Evolutionary conservation across 306 rosid genomes (phyloP).

Genomic region (Hippophae rhamnoides): DNA sequence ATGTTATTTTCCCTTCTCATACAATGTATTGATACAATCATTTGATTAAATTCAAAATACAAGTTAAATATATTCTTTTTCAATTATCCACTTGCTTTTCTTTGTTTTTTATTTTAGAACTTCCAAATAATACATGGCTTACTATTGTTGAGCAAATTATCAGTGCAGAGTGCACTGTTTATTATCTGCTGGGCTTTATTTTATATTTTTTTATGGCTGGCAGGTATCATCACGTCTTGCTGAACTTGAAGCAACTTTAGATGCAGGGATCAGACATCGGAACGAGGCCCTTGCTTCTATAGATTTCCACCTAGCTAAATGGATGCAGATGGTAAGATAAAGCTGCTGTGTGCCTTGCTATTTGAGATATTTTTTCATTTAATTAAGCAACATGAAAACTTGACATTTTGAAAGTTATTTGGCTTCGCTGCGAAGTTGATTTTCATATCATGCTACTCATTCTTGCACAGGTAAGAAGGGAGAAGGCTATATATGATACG

Average conservation of each 20-base stretch:
- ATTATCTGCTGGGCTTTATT: slow-evolving; percentile 7
- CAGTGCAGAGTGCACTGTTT: neutral
- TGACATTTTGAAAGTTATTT: slow-evolving; percentile 1
- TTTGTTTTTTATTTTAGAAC: no score
- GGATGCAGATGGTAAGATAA: slow-evolving; percentile 77
- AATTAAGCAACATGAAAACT: slow-evolving; percentile 7
- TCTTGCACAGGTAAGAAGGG: slow-evolving; percentile 79
- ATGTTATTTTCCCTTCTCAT: slow-evolving; percentile 17
- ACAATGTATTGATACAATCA: no score
- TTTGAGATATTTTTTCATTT: slow-evolving; percentile 8
- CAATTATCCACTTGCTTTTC: no score
- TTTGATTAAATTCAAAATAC: no score
- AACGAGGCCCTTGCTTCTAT: slow-evolving; percentile 79
- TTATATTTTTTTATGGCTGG: slow-evolving; percentile 16
- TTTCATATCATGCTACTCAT: slow-evolving; percentile 26
- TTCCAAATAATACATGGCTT: no score
- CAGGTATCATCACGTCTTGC: slow-evolving; percentile 85
- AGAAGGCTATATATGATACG: slow-evolving; percentile 95
- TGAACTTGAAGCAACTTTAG: slow-evolving; percentile 86
- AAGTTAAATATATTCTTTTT: no score
- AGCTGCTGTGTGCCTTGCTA: slow-evolving; percentile 13
- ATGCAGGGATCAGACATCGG: slow-evolving; percentile 82
- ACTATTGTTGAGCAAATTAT: no score
- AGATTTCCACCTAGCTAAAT: slow-evolving; percentile 58
- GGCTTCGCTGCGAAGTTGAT: slow-evolving; percentile 1